Percentiles rank a stretch among this genome's conserved stretches.
phyloP scores from a whole-genome alignment of 2,329 filamentous ascomycete genomes.

The Nigrospora sphaerica region DNA sequence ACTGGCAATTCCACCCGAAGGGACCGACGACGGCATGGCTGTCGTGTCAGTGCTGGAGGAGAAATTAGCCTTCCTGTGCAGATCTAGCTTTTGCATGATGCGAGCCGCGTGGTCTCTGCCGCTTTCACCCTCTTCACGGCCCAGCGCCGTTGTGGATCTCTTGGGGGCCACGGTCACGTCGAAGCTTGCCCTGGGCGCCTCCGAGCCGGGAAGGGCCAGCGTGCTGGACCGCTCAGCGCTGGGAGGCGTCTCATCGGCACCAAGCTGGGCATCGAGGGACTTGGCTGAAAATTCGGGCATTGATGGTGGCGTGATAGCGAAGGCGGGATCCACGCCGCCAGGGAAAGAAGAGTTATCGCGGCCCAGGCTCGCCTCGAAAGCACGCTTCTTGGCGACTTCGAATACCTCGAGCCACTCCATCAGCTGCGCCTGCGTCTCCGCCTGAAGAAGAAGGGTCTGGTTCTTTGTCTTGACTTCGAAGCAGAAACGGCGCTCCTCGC shows the following conservation, averaged over 20 bases:
- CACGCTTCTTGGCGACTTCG: slow-evolving; percentile 87
- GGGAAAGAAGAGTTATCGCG: slow-evolving; percentile 38
- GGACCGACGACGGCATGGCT: slow-evolving; percentile 30
- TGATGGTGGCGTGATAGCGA: slow-evolving; percentile 82
- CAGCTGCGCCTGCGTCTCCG: slow-evolving; percentile 87
- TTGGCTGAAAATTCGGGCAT: slow-evolving; percentile 88
- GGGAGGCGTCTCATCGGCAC: slow-evolving; percentile 23
- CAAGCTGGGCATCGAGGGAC: slow-evolving; percentile 55
- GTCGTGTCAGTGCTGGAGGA: slow-evolving; percentile 33
- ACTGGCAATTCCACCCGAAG: slow-evolving; percentile 67
- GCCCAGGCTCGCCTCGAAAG: slow-evolving; percentile 66
- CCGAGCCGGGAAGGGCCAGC: slow-evolving; percentile 57
- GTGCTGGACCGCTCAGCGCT: slow-evolving; percentile 54
- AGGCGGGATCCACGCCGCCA: slow-evolving; percentile 63
- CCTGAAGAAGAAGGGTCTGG: slow-evolving; percentile 80
- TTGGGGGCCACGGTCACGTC: slow-evolving; percentile 51
- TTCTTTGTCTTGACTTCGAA: slow-evolving; percentile 99
- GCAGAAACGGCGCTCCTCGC: slow-evolving; percentile 91
- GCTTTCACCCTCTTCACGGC: slow-evolving; percentile 65
- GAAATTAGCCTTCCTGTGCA: slow-evolving; percentile 72
- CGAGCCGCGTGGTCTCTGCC: slow-evolving; percentile 75
- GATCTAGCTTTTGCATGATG: slow-evolving; percentile 87
- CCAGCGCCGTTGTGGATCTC: slow-evolving; percentile 49
- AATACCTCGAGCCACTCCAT: slow-evolving; percentile 93
- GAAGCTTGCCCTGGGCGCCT: slow-evolving; percentile 60